phyloP scores from a whole-genome alignment of 192 early-diverging fungal genomes.

The Coemansia sp. region DNA sequence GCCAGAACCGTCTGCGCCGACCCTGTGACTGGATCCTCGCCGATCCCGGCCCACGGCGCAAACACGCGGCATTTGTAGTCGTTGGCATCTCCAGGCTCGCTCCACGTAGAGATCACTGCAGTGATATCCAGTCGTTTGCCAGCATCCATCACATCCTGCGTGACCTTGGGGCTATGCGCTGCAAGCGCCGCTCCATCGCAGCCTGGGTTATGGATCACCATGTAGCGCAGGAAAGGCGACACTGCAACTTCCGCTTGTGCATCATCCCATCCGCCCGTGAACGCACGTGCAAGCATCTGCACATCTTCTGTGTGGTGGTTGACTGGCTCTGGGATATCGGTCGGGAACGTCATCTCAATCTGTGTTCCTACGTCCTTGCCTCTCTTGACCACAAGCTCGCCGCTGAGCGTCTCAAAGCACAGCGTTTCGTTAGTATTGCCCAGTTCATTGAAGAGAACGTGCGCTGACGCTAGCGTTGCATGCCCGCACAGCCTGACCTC shows the following conservation, averaged over 20 bases:
- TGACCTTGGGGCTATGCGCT: constrained; percentile 4
- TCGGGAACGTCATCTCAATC: constrained; percentile 15
- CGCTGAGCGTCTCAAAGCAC: constrained; percentile 43
- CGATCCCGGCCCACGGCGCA: constrained; percentile 35
- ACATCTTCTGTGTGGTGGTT: constrained; percentile 9
- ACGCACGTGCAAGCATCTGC: constrained; percentile 5
- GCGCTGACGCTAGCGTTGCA: constrained; percentile 49
- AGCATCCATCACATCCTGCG: constrained; percentile 9
- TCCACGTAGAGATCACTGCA: constrained; percentile 8
- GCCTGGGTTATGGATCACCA: constrained; percentile 20
- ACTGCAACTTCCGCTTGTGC: constrained; percentile 7
- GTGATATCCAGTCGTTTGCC: constrained; percentile 8
- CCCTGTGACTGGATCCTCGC: constrained; percentile 52
- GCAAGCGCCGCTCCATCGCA: background rate
- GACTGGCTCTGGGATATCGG: constrained; percentile 15
- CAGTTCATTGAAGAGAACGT: constrained; percentile 36
- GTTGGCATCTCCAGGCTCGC: background rate
- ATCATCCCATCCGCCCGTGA: constrained; percentile 11
- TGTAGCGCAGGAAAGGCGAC: constrained; percentile 23
- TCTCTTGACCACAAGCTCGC: constrained; percentile 11
- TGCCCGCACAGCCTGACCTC: constrained; percentile 55
- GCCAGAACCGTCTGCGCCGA: constrained; percentile 39
- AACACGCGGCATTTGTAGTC: constrained; percentile 45
- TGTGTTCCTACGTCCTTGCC: background rate
- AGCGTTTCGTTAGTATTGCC: constrained; percentile 9